Percentiles rank a stretch among this genome's conserved stretches.
These are phyloP conservation scores for Fusarium decemcellulare DNA, from an alignment of 2,329 filamentous ascomycete genomes.

Conservation along the genomic window DNA sequence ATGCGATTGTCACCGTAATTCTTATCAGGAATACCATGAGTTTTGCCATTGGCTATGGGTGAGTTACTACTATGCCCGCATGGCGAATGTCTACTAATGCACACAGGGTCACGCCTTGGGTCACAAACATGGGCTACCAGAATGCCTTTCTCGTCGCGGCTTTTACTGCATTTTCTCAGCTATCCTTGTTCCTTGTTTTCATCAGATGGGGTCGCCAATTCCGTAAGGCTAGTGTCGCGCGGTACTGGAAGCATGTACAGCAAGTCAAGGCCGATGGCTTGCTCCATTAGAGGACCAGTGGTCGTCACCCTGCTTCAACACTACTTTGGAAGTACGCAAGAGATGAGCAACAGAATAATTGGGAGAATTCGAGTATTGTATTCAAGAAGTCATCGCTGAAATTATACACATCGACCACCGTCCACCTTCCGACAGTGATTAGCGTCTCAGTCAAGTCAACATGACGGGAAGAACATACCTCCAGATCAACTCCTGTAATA, in stretches of 20 bases:
- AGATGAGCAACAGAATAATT: too few species aligned
- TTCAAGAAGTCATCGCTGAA: too few species aligned
- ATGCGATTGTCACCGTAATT: conserved; percentile 55
- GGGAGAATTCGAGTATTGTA: too few species aligned
- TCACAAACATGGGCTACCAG: conserved; percentile 25
- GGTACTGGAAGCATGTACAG: conserved; percentile 11
- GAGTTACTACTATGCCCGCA: not conserved
- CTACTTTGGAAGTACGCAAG: too few species aligned
- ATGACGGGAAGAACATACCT: conserved; percentile 48
- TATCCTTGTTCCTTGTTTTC: not conserved
- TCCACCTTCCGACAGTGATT: conserved; percentile 2
- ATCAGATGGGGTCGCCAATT: conserved; percentile 2
- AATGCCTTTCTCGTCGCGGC: conserved; percentile 23
- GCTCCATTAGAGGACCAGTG: not conserved
- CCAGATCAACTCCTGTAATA: conserved; percentile 78
- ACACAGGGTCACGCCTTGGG: conserved; percentile 26
- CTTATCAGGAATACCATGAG: conserved; percentile 53
- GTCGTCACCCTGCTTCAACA: too few species aligned
- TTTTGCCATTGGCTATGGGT: conserved; percentile 49
- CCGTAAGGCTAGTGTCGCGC: not conserved
- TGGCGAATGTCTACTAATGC: not conserved
- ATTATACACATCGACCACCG: conserved; percentile 19
- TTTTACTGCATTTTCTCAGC: not conserved
- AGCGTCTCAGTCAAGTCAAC: not conserved
- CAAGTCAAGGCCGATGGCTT: conserved; percentile 5